Conservation (phyloP, 768 basidiomycete genomes). For the Tricholoma flavovirens region DNA sequence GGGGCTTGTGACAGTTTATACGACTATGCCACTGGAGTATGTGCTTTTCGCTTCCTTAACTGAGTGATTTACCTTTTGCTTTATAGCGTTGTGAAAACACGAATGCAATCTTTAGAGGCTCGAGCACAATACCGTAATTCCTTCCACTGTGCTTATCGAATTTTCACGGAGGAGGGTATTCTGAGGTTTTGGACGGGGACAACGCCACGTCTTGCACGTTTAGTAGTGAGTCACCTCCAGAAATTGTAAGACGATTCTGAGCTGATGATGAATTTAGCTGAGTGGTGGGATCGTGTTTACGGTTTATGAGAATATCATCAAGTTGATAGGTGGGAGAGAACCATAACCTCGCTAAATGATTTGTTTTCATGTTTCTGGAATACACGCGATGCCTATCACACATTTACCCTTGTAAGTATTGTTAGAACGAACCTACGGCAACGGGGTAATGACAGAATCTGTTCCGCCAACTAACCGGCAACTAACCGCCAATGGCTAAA, state of each 20-base stretch:
- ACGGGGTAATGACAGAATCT: neutral
- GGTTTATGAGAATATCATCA: conserved; percentile 80
- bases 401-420: neutral
- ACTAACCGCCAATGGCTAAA: neutral
- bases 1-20: conserved; percentile 91
- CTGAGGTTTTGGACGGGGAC: conserved; percentile 96
- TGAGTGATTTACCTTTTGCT: conserved; percentile 18
- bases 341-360: neutral
- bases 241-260: neutral
- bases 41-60: neutral
- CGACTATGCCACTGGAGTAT: conserved; percentile 80
- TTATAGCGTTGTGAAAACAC: conserved; percentile 87
- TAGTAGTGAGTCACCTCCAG: conserved; percentile 56
- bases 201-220: conserved; percentile 78
- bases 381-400: too few relatives aligned
- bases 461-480: neutral
- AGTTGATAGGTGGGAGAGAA: conserved; percentile 25
- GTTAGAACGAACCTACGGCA: neutral
- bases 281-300: conserved; percentile 93
- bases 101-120: conserved; percentile 93
- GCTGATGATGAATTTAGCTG: conserved; percentile 41
- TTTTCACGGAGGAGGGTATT: conserved; percentile 90
- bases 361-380: neutral
- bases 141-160: conserved; percentile 93
- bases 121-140: conserved; percentile 83